Conservation (phyloP, 2,329 filamentous ascomycete species). For the Dactylellina sp. region DNA sequence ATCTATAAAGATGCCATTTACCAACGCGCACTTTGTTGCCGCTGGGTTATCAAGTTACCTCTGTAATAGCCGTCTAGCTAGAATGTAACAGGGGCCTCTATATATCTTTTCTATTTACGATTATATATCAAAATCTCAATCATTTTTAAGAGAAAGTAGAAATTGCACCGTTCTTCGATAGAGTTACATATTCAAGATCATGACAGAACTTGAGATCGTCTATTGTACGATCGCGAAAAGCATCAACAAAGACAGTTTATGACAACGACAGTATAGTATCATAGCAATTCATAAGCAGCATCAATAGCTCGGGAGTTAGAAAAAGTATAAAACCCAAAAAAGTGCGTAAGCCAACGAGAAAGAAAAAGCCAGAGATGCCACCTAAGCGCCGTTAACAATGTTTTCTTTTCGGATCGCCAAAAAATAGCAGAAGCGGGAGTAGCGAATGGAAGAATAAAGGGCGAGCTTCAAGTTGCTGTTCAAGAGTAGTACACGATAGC, state of each 20-base stretch:
- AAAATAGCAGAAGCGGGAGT: conserved; percentile 17
- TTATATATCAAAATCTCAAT: too few species aligned
- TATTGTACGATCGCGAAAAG: background rate
- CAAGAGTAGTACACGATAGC: conserved; percentile 10
- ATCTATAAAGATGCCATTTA: too few species aligned
- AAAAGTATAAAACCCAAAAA: conserved; percentile 16
- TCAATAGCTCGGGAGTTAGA: conserved; percentile 6
- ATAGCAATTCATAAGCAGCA: conserved; percentile 12
- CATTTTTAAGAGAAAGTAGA: background rate
- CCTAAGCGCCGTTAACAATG: conserved; percentile 56
- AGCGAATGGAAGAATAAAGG: conserved; percentile 29
- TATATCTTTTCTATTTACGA: too few species aligned
- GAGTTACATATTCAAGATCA: conserved; percentile 6
- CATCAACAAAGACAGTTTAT: background rate
- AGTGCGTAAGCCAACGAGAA: conserved; percentile 4
- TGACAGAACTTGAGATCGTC: background rate
- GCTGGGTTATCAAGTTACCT: too few species aligned
- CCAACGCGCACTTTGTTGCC: too few species aligned
- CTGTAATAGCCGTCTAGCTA: too few species aligned
- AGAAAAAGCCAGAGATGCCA: conserved; percentile 40
- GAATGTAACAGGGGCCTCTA: too few species aligned
- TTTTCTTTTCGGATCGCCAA: conserved; percentile 37
- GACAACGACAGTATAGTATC: conserved; percentile 19
- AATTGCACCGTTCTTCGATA: conserved; percentile 12
- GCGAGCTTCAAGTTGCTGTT: conserved; percentile 7